Evolutionary conservation across 257 asterid genomes (phyloP), one percentile per base, ranked within the genome.

Genomic region (Prunella vulgaris): DNA sequence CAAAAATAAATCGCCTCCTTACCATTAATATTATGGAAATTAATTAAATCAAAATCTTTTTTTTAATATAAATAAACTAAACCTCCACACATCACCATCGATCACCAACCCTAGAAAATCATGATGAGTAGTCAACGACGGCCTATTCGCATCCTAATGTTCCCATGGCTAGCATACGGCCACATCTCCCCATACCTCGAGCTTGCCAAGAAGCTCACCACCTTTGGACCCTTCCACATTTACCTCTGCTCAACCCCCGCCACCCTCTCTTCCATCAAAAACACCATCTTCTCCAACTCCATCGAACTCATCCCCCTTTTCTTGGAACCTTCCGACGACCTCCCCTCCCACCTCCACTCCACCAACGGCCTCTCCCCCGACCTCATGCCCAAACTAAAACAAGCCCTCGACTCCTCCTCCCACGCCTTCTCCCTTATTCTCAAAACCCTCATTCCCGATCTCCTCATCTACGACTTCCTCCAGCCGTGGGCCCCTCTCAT

Each of bases 141-240:
- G n/a, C 4, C 33, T 1, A 30, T 30, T 4, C 33, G 33, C 33
- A 30, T 44, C 4, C 0, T 44, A 2, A 44, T 44, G 52, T 44
- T 15, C 17, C 52, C 52, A 14, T 44, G 52, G 85, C 42, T 84
- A 70, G 87, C 65, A 5, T 75, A 79, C 60, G 87, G 89, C 27
- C 89, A 84, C 72, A 82, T 84, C 32, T 68, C 82, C 3, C 89
- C 89, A 7, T 84, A 78, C 66, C 62, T 84, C 4, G 85, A 82
- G 74, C 25, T 84, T 9, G 83, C 86, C 68, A 81, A 79, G 60
- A 81, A 79, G 21, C n/a, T n/a, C n/a, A n/a, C n/a, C n/a, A n/a
- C n/a, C 89, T 84, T 20, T 33, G 83, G 20, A 49, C 48, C 7
- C n/a, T n/a, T n/a, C 72, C 75, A 40, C 74, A 71, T 78, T 0